These are phyloP conservation scores for Ceratobasidium sp. DNA, from an alignment of 1,284 basidiomycete genomes.

Conservation along the genomic window DNA sequence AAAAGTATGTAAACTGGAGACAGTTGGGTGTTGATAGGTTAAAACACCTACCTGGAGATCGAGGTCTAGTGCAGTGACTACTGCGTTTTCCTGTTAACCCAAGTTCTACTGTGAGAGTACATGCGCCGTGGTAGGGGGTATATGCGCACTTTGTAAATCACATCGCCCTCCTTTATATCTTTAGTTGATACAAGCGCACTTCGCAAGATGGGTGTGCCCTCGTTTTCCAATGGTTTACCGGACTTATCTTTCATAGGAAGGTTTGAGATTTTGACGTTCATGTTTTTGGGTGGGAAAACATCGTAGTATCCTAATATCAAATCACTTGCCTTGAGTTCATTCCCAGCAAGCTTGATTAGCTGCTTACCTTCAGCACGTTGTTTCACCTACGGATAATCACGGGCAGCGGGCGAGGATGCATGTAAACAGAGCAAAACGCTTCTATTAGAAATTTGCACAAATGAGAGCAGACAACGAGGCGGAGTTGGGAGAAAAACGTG, in stretches of 20 bases:
- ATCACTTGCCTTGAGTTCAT: slow-evolving; percentile 43
- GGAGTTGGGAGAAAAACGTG: slow-evolving; percentile 44
- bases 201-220: slow-evolving; percentile 52
- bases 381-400: slow-evolving; percentile 61
- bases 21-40: neutral
- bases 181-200: slow-evolving; percentile 70
- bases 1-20: neutral
- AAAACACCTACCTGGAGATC: slow-evolving; percentile 56
- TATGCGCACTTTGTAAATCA: slow-evolving; percentile 70
- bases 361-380: slow-evolving; percentile 76
- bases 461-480: slow-evolving; percentile 32
- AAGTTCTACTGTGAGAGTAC: slow-evolving; percentile 24
- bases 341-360: slow-evolving; percentile 44
- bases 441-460: slow-evolving; percentile 66
- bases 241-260: slow-evolving; percentile 50
- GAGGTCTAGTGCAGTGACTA: slow-evolving; percentile 69
- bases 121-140: slow-evolving; percentile 15
- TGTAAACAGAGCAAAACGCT: slow-evolving; percentile 44
- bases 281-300: slow-evolving; percentile 70
- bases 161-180: slow-evolving; percentile 71
- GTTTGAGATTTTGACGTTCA: slow-evolving; percentile 67
- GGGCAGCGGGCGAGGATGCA: slow-evolving; percentile 31
- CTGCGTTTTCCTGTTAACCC: slow-evolving; percentile 66
- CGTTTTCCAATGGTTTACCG: slow-evolving; percentile 43
- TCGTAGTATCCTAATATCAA: slow-evolving; percentile 69